These are phyloP conservation scores for Rosa multiflora DNA, from an alignment of 306 rosid genomes.

Conservation along the genomic window DNA sequence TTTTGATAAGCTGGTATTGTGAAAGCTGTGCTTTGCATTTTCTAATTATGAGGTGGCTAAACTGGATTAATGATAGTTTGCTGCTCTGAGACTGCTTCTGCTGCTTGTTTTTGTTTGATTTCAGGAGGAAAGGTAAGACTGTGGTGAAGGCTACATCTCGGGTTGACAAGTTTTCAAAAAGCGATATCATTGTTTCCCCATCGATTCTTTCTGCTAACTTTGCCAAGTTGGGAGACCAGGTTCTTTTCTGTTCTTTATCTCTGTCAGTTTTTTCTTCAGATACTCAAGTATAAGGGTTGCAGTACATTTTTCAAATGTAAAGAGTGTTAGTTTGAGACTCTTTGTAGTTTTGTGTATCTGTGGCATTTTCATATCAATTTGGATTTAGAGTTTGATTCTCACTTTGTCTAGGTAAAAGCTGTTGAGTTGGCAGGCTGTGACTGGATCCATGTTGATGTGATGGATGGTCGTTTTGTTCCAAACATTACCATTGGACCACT, in stretches of 20 bases:
- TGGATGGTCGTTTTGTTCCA: slow-evolving; percentile 99
- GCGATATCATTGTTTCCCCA: slow-evolving; percentile 86
- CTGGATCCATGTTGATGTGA: slow-evolving; percentile 99
- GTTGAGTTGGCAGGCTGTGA: slow-evolving; percentile 99
- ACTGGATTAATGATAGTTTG: background rate
- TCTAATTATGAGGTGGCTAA: background rate
- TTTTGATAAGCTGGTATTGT: background rate
- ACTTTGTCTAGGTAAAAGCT: slow-evolving; percentile 77
- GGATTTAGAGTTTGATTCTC: slow-evolving; percentile 36
- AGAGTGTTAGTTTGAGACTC: slow-evolving; percentile 19
- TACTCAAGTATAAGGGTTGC: no score
- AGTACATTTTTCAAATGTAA: slow-evolving; percentile 10
- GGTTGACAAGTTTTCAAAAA: slow-evolving; percentile 86
- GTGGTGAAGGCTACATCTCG: slow-evolving; percentile 85
- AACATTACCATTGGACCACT: slow-evolving; percentile 99
- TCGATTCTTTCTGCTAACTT: slow-evolving; percentile 97
- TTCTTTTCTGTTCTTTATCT: slow-evolving; percentile 29
- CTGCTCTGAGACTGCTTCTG: slow-evolving; percentile 21
- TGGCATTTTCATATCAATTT: slow-evolving; percentile 5
- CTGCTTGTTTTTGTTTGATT: slow-evolving; percentile 21
- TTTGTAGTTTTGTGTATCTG: slow-evolving; percentile 23
- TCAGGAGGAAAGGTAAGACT: slow-evolving; percentile 65
- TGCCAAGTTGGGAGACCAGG: slow-evolving; percentile 96
- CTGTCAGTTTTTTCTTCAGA: background rate
- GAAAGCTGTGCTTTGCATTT: background rate